These are phyloP conservation scores for Chalciporus piperatoides DNA, from an alignment of 1,284 basidiomycete species.

Conservation along the genomic window DNA sequence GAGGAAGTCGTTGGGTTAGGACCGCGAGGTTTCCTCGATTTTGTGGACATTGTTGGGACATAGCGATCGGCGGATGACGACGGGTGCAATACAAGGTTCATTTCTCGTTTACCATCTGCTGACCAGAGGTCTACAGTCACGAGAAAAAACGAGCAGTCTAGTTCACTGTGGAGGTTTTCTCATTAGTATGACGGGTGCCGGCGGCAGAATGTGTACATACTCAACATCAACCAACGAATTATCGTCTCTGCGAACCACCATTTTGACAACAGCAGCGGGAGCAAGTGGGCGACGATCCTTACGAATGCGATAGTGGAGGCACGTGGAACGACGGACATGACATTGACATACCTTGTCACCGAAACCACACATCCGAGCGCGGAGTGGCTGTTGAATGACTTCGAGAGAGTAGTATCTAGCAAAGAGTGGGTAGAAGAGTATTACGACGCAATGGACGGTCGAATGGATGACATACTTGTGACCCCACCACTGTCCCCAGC, in stretches of 20 bases:
- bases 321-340: slow-evolving; percentile 4
- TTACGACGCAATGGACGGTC: slow-evolving; percentile 8
- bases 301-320: slow-evolving; percentile 13
- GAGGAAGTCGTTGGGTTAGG: slow-evolving; percentile 35
- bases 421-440: slow-evolving; percentile 1
- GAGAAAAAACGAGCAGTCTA: slow-evolving; percentile 83
- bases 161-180: slow-evolving; percentile 49
- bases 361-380: slow-evolving; percentile 92
- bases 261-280: slow-evolving; percentile 83
- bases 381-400: slow-evolving; percentile 80
- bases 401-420: slow-evolving; percentile 75
- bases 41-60: slow-evolving; percentile 51
- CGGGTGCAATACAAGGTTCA: slow-evolving; percentile 84
- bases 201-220: slow-evolving; percentile 44
- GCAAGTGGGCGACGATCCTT: slow-evolving; percentile 89
- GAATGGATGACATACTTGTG: slow-evolving; percentile 45
- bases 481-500: slow-evolving; percentile 59
- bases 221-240: slow-evolving; percentile 70
- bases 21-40: slow-evolving; percentile 47
- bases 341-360: slow-evolving; percentile 75
- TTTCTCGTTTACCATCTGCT: slow-evolving; percentile 71
- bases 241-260: slow-evolving; percentile 67
- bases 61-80: slow-evolving; percentile 68
- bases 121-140: slow-evolving; percentile 90
- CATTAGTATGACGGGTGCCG: slow-evolving; percentile 14